A percentile compares a stretch with the other conserved stretches of the same genome.
These are phyloP conservation scores for Blechomonas ayalai DNA, from an alignment of 208 protist genomes.

Conservation along the genomic window DNA sequence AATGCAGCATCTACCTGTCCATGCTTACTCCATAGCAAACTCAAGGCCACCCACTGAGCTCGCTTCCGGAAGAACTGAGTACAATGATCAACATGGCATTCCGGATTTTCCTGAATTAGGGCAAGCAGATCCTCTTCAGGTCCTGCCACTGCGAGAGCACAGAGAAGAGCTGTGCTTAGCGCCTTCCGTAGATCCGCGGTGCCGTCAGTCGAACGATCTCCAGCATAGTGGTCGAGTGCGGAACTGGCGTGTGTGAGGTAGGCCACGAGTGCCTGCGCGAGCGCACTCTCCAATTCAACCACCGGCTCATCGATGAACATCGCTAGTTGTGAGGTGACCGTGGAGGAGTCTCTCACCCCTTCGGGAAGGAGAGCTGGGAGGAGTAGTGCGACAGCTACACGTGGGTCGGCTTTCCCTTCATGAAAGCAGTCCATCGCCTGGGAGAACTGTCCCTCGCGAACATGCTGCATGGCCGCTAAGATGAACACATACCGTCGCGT, in stretches of 20 bases:
- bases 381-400: slow-evolving; percentile 41
- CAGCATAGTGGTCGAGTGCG: background rate
- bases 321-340: slow-evolving; percentile 1
- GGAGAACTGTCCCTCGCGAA: slow-evolving; percentile 22
- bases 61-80: slow-evolving; percentile 23
- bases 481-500: slow-evolving; percentile 19
- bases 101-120: slow-evolving; percentile 29
- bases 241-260: no score
- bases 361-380: slow-evolving; percentile 18
- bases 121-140: slow-evolving; percentile 36
- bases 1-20: slow-evolving; percentile 14
- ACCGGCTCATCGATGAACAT: slow-evolving; percentile 5
- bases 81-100: slow-evolving; percentile 19
- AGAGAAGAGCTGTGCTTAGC: slow-evolving; percentile 41
- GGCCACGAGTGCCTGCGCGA: no score
- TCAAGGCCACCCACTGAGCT: slow-evolving; percentile 46
- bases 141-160: slow-evolving; percentile 13
- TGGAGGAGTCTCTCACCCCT: background rate
- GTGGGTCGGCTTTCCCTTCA: slow-evolving; percentile 30
- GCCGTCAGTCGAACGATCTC: background rate
- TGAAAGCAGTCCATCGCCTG: slow-evolving; percentile 34
- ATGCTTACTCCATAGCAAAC: slow-evolving; percentile 18
- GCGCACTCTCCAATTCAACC: no score
- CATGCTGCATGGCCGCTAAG: slow-evolving; percentile 32
- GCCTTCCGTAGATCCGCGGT: slow-evolving; percentile 9